These are phyloP conservation scores for Hymenoscyphus occultus DNA, from an alignment of 2,329 filamentous ascomycete genomes.

Conservation along the genomic window DNA sequence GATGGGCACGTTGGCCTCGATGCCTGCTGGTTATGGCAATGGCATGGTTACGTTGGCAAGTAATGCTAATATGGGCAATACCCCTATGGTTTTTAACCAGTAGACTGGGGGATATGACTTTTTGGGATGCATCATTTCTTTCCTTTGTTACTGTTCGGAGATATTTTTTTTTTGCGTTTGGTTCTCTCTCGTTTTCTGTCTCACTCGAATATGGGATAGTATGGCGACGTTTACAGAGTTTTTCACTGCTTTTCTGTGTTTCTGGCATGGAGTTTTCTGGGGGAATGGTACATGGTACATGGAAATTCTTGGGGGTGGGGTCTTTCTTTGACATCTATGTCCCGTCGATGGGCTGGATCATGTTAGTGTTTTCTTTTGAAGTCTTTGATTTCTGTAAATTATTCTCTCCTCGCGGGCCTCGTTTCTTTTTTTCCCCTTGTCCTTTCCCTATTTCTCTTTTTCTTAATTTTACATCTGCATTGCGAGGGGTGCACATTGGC, in stretches of 20 bases:
- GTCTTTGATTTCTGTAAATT: no score
- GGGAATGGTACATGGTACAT: not conserved
- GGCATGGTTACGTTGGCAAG: slow-evolving; percentile 31
- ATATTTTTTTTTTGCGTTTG: no score
- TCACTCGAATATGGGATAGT: not conserved
- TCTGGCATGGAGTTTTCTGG: not conserved
- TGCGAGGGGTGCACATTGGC: no score
- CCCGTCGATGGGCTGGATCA: not conserved
- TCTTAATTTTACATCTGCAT: no score
- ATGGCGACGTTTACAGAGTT: no score
- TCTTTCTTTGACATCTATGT: not conserved
- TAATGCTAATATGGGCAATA: slow-evolving; percentile 31
- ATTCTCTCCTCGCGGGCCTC: no score
- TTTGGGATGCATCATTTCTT: not conserved
- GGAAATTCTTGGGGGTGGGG: not conserved
- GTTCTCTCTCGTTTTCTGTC: not conserved
- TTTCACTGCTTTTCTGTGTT: not conserved
- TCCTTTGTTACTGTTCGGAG: no score
- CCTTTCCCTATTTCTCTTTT: no score
- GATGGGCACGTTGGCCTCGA: slow-evolving; percentile 33
- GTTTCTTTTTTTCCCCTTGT: no score
- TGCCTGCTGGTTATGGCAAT: slow-evolving; percentile 28
- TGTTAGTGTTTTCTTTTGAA: no score
- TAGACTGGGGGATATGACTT: slow-evolving; percentile 9
- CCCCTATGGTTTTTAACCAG: slow-evolving; percentile 37